Evolutionary conservation across 768 basidiomycete species (phyloP).

Genomic region (Ramaria rubella): DNA sequence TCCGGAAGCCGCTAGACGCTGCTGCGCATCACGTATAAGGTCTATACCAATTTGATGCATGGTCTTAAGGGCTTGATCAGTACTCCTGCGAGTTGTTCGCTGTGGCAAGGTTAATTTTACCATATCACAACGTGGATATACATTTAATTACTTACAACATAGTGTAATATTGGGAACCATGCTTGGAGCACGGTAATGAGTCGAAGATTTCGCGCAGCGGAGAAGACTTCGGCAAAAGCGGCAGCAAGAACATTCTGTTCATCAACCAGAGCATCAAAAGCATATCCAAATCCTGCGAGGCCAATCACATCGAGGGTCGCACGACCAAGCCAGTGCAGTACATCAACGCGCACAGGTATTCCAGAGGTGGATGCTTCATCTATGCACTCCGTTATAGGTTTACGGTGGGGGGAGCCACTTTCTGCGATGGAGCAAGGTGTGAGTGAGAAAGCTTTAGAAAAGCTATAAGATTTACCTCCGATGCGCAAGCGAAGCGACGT

Average conservation of each 20-base stretch:
- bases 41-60: conserved; percentile 48
- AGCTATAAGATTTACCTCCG: no score
- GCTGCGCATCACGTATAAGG: conserved; percentile 32
- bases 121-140: neutral
- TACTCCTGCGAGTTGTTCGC: conserved; percentile 40
- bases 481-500: conserved; percentile 16
- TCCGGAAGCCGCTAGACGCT: neutral
- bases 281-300: conserved; percentile 55
- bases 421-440: no score
- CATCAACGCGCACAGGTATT: conserved; percentile 39
- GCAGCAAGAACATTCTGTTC: conserved; percentile 46
- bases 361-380: neutral
- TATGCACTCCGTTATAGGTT: no score
- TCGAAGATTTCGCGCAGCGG: conserved; percentile 45
- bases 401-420: neutral
- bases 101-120: conserved; percentile 16
- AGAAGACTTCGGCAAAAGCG: conserved; percentile 50
- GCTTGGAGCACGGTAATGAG: conserved; percentile 46
- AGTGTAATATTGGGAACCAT: conserved; percentile 51
- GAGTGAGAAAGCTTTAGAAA: no score
- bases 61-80: conserved; percentile 38
- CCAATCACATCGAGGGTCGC: conserved; percentile 76
- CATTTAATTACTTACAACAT: conserved; percentile 38
- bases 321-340: conserved; percentile 56
- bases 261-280: conserved; percentile 46